Evolutionary conservation across 208 protist genomes (phyloP), one percentile per base, ranked within the genome.

Genomic region (Acanthamoeba sp.): DNA sequence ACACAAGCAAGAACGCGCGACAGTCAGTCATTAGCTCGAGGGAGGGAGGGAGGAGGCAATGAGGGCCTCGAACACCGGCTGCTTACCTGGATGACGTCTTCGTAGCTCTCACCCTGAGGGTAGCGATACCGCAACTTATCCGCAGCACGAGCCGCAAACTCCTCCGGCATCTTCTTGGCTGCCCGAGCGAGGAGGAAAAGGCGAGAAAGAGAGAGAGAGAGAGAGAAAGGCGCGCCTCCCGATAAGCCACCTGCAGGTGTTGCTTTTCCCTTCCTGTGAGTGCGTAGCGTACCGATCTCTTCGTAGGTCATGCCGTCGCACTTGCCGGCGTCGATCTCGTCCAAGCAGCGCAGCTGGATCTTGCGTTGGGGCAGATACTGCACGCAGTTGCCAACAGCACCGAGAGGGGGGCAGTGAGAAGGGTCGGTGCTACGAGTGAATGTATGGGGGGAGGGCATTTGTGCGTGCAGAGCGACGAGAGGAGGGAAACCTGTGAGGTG

Each of bases 291-390:
- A 62, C 87, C 91, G n/a, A 96, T 94, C 71, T 96, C 93, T n/a
- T 93, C 93, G 27, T 95, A 89, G n/a, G 80, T 96, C 93, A 96
- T 71, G 57, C 95, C 95, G 82, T 96, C 94, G 34, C 84, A 95
- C n/a, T 95, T 94, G n/a, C 95, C 95, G 2, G 94, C 95, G 45
- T 96, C 62, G 62, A 96, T 95, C 73, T 96, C 95, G 45, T 96
- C 95, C 36, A 94, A 66, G 85, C 89, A 87, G 36, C 78, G 94
- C 32, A 95, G 27, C 10, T 52, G 52, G 55, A 78, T 95, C 84
- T 95, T 93, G n/a, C 29, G 57, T n/a, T 94, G 76, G 10, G 71
- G 87, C 38, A 94, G 87, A 85, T 57, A 36, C 76, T 76, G 2
- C n/a, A n/a, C n/a, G n/a, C n/a, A n/a, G n/a, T n/a, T n/a, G n/a